Conservation (phyloP, 2,329 filamentous ascomycete species). For the Fusarium secorum region DNA sequence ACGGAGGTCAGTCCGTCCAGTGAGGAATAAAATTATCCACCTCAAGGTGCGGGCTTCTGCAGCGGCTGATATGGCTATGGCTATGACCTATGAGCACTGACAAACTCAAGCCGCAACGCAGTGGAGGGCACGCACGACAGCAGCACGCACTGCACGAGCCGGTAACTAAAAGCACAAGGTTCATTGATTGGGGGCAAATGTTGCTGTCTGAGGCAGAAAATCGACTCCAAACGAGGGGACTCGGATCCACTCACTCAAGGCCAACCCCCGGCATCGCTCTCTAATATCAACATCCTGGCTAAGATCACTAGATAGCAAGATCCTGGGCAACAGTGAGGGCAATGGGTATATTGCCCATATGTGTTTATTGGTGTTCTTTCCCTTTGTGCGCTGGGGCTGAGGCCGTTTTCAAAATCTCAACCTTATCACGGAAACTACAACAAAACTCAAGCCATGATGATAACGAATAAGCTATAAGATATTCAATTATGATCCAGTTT, state of each 20-base stretch:
- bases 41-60: conserved; percentile 1
- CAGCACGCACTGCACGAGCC: conserved; percentile 14
- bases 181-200: conserved; percentile 14
- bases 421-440: not conserved
- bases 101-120: conserved; percentile 18
- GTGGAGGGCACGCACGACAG: not conserved
- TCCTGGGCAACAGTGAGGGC: not conserved
- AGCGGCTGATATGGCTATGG: not conserved
- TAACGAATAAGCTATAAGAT: not conserved
- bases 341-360: not conserved
- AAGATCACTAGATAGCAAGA: not conserved
- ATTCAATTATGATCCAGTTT: not conserved
- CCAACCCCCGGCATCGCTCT: conserved; percentile 27
- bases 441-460: not conserved
- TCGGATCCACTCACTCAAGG: conserved; percentile 20
- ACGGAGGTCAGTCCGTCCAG: conserved; percentile 12
- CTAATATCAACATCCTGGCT: conserved; percentile 7
- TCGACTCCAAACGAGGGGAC: conserved; percentile 6
- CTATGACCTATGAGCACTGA: conserved; percentile 23
- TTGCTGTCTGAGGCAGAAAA: conserved; percentile 45
- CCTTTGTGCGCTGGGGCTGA: not conserved
- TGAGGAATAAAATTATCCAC: conserved; percentile 43
- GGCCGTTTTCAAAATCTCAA: not conserved
- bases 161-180: conserved; percentile 9
- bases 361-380: not conserved